These are phyloP conservation scores for Penicillium cosmopolitanum DNA, from an alignment of 495 filamentous ascomycete species.

Conservation along the genomic window DNA sequence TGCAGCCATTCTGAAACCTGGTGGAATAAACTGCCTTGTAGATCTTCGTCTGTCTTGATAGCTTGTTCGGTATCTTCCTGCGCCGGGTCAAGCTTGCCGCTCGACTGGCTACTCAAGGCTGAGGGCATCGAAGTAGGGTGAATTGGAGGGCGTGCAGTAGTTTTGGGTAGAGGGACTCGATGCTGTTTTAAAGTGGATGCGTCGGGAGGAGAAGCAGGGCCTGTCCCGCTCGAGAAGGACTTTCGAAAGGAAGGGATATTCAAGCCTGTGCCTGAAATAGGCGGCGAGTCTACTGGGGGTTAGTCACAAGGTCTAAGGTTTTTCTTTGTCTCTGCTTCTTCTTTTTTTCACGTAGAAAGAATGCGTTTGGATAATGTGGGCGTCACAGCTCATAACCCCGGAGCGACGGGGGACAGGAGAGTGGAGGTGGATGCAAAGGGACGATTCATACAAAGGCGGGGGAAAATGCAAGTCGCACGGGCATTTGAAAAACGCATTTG, in stretches of 20 bases:
- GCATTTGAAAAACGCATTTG: slow-evolving; percentile 3
- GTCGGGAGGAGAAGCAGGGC: slow-evolving; percentile 29
- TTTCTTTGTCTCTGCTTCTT: neutral
- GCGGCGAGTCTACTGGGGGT: slow-evolving; percentile 30
- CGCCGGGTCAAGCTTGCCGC: slow-evolving; percentile 25
- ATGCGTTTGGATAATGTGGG: slow-evolving; percentile 9
- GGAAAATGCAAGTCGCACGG: slow-evolving; percentile 6
- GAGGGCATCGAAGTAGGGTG: slow-evolving; percentile 32
- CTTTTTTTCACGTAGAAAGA: neutral
- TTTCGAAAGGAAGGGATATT: slow-evolving; percentile 32
- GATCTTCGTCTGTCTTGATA: slow-evolving; percentile 37
- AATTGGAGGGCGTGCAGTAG: slow-evolving; percentile 32
- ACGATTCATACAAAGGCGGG: slow-evolving; percentile 11
- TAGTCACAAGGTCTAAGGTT: slow-evolving; percentile 22
- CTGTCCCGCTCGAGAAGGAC: slow-evolving; percentile 29
- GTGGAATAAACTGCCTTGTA: slow-evolving; percentile 55
- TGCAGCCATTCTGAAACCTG: slow-evolving; percentile 83
- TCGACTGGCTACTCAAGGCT: slow-evolving; percentile 34
- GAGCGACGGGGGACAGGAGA: neutral
- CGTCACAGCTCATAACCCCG: neutral
- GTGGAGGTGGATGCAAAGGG: slow-evolving; percentile 1
- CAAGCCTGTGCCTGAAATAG: slow-evolving; percentile 37
- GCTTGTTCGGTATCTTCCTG: slow-evolving; percentile 33
- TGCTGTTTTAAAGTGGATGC: slow-evolving; percentile 30
- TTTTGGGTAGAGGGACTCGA: slow-evolving; percentile 31